Evolutionary conservation across 805 yeast genomes (phyloP).

Genomic region (Lipomyces sp.): DNA sequence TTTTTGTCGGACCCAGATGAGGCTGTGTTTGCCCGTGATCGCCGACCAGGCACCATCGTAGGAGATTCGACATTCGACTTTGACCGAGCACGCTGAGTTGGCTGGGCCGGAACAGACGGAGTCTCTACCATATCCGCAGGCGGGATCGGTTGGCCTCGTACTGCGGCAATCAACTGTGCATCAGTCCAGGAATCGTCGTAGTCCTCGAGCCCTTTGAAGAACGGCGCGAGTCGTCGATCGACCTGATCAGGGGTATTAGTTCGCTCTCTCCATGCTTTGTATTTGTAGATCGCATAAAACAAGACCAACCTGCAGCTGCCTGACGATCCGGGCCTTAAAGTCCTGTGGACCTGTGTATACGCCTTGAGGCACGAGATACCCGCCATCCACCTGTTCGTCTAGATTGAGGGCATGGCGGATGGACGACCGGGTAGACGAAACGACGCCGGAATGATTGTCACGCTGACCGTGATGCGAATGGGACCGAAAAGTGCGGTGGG

Average conservation of each 20-base stretch:
- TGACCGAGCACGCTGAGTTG: conserved; percentile 22
- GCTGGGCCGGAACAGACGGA: conserved; percentile 6
- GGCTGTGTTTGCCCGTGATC: conserved; percentile 31
- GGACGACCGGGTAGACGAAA: conserved; percentile 24
- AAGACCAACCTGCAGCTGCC: conserved; percentile 56
- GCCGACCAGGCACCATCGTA: conserved; percentile 7
- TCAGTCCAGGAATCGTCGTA: conserved; percentile 74
- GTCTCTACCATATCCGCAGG: conserved; percentile 17
- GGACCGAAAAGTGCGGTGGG: background rate
- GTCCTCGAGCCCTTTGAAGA: conserved; percentile 86
- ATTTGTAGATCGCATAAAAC: background rate
- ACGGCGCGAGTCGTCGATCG: conserved; percentile 80
- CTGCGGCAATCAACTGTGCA: conserved; percentile 60
- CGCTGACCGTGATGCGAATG: conserved; percentile 8
- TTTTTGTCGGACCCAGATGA: conserved; percentile 25
- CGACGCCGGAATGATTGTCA: conserved; percentile 4
- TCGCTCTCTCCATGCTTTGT: background rate
- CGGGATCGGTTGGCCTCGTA: conserved; percentile 42
- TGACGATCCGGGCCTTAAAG: conserved; percentile 74
- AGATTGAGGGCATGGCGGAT: conserved; percentile 31
- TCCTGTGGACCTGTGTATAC: conserved; percentile 78
- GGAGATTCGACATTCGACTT: conserved; percentile 25
- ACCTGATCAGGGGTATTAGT: conserved; percentile 40
- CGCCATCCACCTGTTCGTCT: conserved; percentile 76
- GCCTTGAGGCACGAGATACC: conserved; percentile 89